phyloP scores from a whole-genome alignment of 139 green algal genomes.

The Limnomonas spitsbergensis region DNA sequence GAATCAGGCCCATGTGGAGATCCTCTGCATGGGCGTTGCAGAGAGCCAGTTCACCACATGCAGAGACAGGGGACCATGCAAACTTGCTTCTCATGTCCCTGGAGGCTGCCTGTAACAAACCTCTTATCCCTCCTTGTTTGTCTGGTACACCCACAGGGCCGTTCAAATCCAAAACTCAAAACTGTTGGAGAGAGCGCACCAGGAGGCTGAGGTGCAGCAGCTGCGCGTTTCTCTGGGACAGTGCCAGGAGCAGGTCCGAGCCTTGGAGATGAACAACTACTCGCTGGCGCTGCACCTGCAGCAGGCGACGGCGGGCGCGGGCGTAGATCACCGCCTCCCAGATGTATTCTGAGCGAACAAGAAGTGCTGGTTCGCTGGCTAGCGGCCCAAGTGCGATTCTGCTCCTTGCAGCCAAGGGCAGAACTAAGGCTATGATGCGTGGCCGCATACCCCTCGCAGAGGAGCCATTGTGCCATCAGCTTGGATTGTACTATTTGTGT shows the following conservation, averaged over 20 bases:
- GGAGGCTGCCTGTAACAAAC: too few species aligned
- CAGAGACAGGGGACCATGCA: too few species aligned
- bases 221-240: conserved; percentile 50
- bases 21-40: too few species aligned
- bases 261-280: conserved; percentile 75
- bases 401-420: too few species aligned
- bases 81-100: too few species aligned
- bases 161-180: conserved; percentile 74
- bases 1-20: too few species aligned
- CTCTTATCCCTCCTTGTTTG: too few species aligned
- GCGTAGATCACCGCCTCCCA: background rate
- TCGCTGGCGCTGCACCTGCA: conserved; percentile 69
- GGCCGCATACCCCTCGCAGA: too few species aligned
- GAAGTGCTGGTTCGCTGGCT: background rate
- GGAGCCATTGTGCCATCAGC: too few species aligned
- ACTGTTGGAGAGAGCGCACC: conserved; percentile 44
- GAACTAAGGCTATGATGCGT: too few species aligned
- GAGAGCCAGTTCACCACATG: too few species aligned
- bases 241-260: conserved; percentile 55
- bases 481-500: too few species aligned
- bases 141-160: conserved; percentile 42
- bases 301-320: conserved; percentile 41
- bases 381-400: background rate
- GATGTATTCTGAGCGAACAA: conserved; percentile 10
- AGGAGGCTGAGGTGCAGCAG: conserved; percentile 45